Conservation (phyloP, 2,329 filamentous ascomycete species). For the Colletotrichum sansevieriae region DNA sequence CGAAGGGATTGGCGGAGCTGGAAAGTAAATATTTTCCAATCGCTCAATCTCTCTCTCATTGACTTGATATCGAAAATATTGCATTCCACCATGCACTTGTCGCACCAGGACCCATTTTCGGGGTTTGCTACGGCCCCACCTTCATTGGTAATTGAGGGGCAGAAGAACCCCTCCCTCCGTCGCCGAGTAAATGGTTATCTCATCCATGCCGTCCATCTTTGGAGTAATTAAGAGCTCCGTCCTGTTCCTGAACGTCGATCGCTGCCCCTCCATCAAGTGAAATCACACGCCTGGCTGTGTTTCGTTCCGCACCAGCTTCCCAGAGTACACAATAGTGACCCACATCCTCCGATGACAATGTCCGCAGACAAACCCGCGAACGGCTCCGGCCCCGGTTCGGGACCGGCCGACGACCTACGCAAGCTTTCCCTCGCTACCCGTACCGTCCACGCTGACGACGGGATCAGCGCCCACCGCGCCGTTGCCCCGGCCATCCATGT, state of each 20-base stretch:
- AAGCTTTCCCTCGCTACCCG: constrained; percentile 73
- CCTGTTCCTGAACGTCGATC: constrained; percentile 1
- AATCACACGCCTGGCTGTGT: neutral
- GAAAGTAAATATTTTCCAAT: constrained; percentile 8
- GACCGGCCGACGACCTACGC: constrained; percentile 43
- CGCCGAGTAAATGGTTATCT: constrained; percentile 8
- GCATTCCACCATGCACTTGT: constrained; percentile 30
- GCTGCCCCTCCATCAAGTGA: neutral
- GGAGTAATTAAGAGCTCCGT: neutral
- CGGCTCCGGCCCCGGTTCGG: constrained; percentile 17
- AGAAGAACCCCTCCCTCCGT: constrained; percentile 3
- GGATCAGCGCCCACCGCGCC: constrained; percentile 78
- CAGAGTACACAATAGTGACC: neutral
- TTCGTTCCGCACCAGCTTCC: neutral
- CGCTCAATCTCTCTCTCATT: neutral
- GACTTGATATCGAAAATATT: constrained; percentile 32
- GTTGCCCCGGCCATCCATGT: constrained; percentile 92
- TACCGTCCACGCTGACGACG: constrained; percentile 86
- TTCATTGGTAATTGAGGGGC: constrained; percentile 35
- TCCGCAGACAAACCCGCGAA: constrained; percentile 23
- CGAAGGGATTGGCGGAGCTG: neutral
- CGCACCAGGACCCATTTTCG: constrained; percentile 41
- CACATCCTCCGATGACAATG: neutral
- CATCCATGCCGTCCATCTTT: constrained; percentile 9
- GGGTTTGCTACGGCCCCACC: constrained; percentile 36